These are phyloP conservation scores for Monosporascus sp. DNA, from an alignment of 2,329 filamentous ascomycete species.

Conservation along the genomic window DNA sequence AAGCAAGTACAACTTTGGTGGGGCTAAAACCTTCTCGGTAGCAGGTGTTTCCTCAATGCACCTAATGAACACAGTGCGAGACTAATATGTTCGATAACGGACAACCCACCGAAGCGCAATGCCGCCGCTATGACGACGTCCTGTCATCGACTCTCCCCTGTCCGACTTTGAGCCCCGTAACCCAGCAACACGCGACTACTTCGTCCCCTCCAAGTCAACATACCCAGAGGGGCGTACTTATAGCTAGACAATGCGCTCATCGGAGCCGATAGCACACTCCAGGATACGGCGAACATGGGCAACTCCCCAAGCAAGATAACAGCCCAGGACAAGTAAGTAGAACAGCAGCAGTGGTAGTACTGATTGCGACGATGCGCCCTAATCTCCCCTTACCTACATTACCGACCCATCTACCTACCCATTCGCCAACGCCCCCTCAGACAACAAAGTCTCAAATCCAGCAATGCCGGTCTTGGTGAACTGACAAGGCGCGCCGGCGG, in stretches of 20 bases:
- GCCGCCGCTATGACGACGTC: no score
- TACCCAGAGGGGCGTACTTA: conserved; percentile 1
- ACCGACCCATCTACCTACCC: not conserved
- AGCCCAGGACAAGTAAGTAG: conserved; percentile 75
- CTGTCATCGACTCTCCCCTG: no score
- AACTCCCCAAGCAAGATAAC: conserved; percentile 54
- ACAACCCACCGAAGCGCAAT: no score
- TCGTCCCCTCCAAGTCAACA: not conserved
- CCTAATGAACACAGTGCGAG: no score
- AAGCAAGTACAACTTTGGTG: no score
- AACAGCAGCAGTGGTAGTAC: not conserved
- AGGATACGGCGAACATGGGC: conserved; percentile 39
- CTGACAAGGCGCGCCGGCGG: not conserved
- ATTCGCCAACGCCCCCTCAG: conserved; percentile 7
- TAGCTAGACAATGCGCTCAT: conserved; percentile 20
- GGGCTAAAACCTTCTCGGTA: no score
- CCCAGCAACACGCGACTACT: not conserved
- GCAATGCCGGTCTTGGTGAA: no score
- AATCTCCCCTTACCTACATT: no score
- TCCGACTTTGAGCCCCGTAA: no score
- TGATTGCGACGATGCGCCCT: no score
- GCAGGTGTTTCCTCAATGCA: no score
- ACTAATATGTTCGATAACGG: no score
- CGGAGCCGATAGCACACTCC: conserved; percentile 19
- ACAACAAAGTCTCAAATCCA: conserved; percentile 4